Evolutionary conservation across 2,329 filamentous ascomycete species (phyloP).

Genomic region (Xylaria sp.): DNA sequence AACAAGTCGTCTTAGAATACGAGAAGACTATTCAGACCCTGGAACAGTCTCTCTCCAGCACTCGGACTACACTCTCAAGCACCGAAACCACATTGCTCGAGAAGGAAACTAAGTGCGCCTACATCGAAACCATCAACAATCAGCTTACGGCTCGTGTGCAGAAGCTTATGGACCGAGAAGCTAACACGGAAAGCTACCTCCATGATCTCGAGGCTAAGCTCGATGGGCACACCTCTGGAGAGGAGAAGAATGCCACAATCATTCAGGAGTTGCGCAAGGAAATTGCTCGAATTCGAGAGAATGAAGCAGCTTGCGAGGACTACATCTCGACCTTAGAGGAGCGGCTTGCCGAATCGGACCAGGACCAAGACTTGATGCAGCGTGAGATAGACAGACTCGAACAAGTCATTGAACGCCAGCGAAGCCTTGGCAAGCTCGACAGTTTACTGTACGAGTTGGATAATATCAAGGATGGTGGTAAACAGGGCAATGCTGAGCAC

Average conservation of each 20-base stretch:
- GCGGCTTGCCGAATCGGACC: slow-evolving; percentile 88
- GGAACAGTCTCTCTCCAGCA: slow-evolving; percentile 86
- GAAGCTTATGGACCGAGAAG: slow-evolving; percentile 86
- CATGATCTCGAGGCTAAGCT: slow-evolving; percentile 87
- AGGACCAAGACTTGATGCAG: slow-evolving; percentile 94
- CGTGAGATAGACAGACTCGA: slow-evolving; percentile 91
- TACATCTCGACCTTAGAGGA: slow-evolving; percentile 97
- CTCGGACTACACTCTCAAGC: slow-evolving; percentile 72
- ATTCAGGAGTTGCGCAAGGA: slow-evolving; percentile 87
- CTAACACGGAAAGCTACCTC: slow-evolving; percentile 86
- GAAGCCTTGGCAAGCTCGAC: slow-evolving; percentile 90
- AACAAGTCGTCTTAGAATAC: slow-evolving; percentile 93
- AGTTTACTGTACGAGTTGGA: slow-evolving; percentile 89
- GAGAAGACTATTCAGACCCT: slow-evolving; percentile 96
- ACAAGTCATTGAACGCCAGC: slow-evolving; percentile 89
- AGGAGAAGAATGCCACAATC: slow-evolving; percentile 85
- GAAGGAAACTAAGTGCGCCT: slow-evolving; percentile 89
- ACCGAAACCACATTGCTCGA: slow-evolving; percentile 86
- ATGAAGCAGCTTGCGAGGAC: slow-evolving; percentile 84
- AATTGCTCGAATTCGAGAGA: slow-evolving; percentile 79
- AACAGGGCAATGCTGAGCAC: slow-evolving; percentile 31
- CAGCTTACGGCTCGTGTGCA: slow-evolving; percentile 88
- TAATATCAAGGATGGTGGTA: slow-evolving; percentile 59
- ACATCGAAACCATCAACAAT: slow-evolving; percentile 83
- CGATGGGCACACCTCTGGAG: slow-evolving; percentile 82